Base-by-base conservation (phyloP, 768 basidiomycete species). In the Amylocystis lapponica region DNA sequence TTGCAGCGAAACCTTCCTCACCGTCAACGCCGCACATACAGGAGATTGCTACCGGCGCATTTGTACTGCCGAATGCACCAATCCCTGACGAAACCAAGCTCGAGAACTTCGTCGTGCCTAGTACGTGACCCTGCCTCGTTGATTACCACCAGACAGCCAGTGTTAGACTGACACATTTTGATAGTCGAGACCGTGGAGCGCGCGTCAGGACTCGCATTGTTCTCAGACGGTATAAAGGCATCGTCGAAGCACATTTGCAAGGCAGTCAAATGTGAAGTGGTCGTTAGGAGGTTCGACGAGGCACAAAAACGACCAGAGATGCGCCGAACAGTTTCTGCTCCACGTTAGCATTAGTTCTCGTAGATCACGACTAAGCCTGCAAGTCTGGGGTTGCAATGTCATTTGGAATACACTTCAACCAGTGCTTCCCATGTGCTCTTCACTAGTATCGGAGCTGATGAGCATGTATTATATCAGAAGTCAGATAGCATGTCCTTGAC, bases 51-150 rank as follows among this genome's bases (percentile, higher is more conserved):
- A 79, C 86, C 3, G 96, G 94, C 11, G 96, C 94, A 10, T 99
- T 99, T 60, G 89, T 98, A 5, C 75, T 99, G 11, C 96, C 96
- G 0, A 99, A 99, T 63, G 81, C 88, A n/a, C 68, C 76, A 41
- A 98, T 99, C 47, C 78, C 87, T 0, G 93, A 99, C 51, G 78
- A 85, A 36, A 75, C 84, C 1, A 77, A 87, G 27, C 63, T 99
- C 38, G 76, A 86, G 57, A 75, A 71, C 49, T 99, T 99, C 61
- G 67, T 85, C 19, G 80, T 85, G 29, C 90, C 93, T 39, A 76
- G 93, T 92, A 63, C 39, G 76, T 56, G 7, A n/a, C n/a, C n/a
- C n/a, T n/a, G n/a, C n/a, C n/a, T n/a, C n/a, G n/a, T n/a, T n/a
- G n/a, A n/a, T n/a, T n/a, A n/a, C n/a, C n/a, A n/a, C n/a, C n/a